Percentiles rank a stretch among this genome's conserved stretches.
phyloP scores from a whole-genome alignment of 2,329 filamentous ascomycete genomes.

The Alternaria infectoria region DNA sequence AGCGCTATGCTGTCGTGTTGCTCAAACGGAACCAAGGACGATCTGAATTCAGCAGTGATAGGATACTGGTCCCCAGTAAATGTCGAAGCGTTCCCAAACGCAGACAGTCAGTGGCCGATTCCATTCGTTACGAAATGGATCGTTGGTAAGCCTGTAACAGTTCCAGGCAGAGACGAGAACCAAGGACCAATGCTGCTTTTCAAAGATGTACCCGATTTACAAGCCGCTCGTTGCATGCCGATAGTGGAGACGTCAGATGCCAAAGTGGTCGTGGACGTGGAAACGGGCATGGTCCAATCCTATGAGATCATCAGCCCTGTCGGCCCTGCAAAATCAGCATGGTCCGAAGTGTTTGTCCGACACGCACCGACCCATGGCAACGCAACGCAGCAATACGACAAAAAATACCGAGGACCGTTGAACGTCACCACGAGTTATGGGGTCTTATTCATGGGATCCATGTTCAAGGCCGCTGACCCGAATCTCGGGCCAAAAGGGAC shows the following conservation, averaged over 20 bases:
- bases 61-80: slow-evolving; percentile 22
- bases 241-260: slow-evolving; percentile 21
- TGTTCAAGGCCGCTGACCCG: slow-evolving; percentile 15
- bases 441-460: slow-evolving; percentile 15
- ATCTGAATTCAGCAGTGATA: slow-evolving; percentile 5
- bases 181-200: slow-evolving; percentile 2
- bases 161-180: not conserved
- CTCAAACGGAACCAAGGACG: slow-evolving; percentile 9
- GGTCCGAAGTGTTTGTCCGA: slow-evolving; percentile 2
- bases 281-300: slow-evolving; percentile 6
- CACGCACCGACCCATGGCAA: not conserved
- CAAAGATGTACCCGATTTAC: slow-evolving; percentile 10
- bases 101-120: slow-evolving; percentile 10
- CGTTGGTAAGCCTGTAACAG: not conserved
- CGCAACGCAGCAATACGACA: not conserved
- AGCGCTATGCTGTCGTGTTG: slow-evolving; percentile 9
- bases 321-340: not conserved
- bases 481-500: not conserved
- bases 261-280: slow-evolving; percentile 10
- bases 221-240: slow-evolving; percentile 21
- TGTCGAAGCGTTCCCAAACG: not conserved
- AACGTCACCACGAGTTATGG: slow-evolving; percentile 18
- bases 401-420: slow-evolving; percentile 1
- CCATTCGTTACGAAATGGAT: slow-evolving; percentile 18
- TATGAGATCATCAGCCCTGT: slow-evolving; percentile 5